A percentile compares a stretch with the other conserved stretches of the same genome.
These are phyloP conservation scores for Komagataea norvegica DNA, from an alignment of 1,139 yeast species.

Conservation along the genomic window DNA sequence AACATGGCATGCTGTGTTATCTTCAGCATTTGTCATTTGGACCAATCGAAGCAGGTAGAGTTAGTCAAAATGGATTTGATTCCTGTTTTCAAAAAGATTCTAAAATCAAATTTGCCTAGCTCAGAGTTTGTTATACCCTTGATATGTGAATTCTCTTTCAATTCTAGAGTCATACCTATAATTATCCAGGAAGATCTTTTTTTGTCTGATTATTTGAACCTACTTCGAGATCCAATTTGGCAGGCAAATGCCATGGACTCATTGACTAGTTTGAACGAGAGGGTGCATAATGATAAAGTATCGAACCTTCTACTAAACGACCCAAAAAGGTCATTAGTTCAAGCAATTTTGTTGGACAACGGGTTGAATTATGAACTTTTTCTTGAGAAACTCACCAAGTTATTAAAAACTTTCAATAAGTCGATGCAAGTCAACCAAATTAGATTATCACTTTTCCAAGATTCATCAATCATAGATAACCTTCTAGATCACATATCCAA, in stretches of 20 bases:
- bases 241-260: conserved; percentile 66
- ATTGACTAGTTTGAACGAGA: conserved; percentile 28
- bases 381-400: conserved; percentile 16
- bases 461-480: conserved; percentile 10
- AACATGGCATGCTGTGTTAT: conserved; percentile 42
- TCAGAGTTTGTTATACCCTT: conserved; percentile 61
- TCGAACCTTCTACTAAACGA: conserved; percentile 15
- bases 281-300: conserved; percentile 13
- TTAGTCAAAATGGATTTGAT: conserved; percentile 51
- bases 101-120: conserved; percentile 45
- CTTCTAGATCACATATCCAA: conserved; percentile 12
- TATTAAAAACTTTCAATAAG: conserved; percentile 13
- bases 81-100: conserved; percentile 44
- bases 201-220: conserved; percentile 42
- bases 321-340: conserved; percentile 11
- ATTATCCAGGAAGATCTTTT: conserved; percentile 39
- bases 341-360: conserved; percentile 15
- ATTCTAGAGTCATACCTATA: conserved; percentile 40
- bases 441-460: conserved; percentile 17
- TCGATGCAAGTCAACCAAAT: conserved; percentile 19
- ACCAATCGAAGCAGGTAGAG: conserved; percentile 47
- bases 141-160: conserved; percentile 55
- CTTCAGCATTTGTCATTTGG: conserved; percentile 56
- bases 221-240: conserved; percentile 62
- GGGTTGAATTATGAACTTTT: conserved; percentile 21